These are phyloP conservation scores for Mycena vitilis DNA, from an alignment of 768 basidiomycete genomes.

Conservation along the genomic window DNA sequence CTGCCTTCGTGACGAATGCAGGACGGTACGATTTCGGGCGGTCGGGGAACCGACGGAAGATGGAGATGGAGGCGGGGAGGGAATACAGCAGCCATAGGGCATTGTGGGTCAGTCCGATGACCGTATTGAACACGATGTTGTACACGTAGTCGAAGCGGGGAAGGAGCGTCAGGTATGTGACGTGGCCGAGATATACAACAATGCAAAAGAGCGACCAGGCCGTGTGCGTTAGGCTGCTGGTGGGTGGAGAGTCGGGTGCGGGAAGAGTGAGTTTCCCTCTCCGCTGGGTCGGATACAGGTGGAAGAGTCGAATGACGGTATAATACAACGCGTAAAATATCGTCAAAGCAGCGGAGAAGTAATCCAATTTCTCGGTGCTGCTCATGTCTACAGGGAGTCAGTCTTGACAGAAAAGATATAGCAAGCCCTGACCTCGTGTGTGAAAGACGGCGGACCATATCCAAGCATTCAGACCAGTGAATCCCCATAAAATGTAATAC, in stretches of 20 bases:
- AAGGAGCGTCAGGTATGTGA: constrained; percentile 80
- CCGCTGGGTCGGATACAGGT: constrained; percentile 67
- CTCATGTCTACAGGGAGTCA: constrained; percentile 71
- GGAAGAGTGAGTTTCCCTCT: constrained; percentile 43
- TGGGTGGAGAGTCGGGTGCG: constrained; percentile 35
- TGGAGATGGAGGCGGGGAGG: constrained; percentile 58
- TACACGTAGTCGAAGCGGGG: constrained; percentile 93
- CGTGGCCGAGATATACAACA: constrained; percentile 72
- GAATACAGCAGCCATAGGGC: constrained; percentile 84
- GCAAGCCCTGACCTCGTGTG: constrained; percentile 75
- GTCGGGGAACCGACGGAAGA: constrained; percentile 66
- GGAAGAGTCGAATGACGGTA: constrained; percentile 80
- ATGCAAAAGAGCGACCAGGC: constrained; percentile 66
- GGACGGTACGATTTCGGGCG: constrained; percentile 70
- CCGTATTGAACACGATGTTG: constrained; percentile 89
- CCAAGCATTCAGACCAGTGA: constrained; percentile 90
- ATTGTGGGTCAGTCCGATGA: constrained; percentile 83
- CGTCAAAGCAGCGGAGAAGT: constrained; percentile 91
- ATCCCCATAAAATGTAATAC: constrained; percentile 76
- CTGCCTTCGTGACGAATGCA: constrained; percentile 62
- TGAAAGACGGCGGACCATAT: constrained; percentile 93
- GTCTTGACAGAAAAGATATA: constrained; percentile 14
- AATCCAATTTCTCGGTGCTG: constrained; percentile 90
- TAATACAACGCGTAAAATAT: constrained; percentile 87
- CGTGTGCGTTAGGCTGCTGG: constrained; percentile 37